phyloP scores from a whole-genome alignment of 495 filamentous ascomycete genomes.

The Podospora tetraspora region DNA sequence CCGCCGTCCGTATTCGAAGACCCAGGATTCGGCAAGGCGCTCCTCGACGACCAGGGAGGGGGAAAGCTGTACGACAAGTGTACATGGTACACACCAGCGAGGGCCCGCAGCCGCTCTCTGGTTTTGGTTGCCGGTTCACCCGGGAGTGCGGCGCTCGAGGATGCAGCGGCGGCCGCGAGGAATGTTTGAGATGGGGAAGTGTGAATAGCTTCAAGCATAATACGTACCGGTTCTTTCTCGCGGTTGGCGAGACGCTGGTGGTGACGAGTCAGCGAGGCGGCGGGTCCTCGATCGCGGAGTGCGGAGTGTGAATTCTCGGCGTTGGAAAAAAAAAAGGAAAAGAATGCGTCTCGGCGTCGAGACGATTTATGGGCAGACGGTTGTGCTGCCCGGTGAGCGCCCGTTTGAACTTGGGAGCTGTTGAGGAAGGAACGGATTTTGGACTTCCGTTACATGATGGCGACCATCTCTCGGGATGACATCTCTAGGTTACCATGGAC shows the following conservation, averaged over 20 bases:
- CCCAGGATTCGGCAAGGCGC: slow-evolving; percentile 6
- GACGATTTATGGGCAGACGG: neutral
- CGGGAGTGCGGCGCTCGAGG: neutral
- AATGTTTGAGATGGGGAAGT: neutral
- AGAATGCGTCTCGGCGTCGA: neutral
- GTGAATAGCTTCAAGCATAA: neutral
- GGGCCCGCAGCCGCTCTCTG: neutral
- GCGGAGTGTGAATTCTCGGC: neutral
- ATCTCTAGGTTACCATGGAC: neutral
- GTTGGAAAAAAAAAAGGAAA: neutral
- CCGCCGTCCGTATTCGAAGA: slow-evolving; percentile 3
- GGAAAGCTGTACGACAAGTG: neutral
- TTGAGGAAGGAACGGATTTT: neutral
- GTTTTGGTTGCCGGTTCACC: neutral
- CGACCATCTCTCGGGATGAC: neutral
- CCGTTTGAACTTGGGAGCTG: neutral
- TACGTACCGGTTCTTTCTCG: neutral
- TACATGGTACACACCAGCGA: neutral
- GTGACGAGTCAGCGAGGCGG: neutral
- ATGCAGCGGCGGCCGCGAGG: neutral
- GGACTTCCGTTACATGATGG: neutral
- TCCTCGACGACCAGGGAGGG: slow-evolving; percentile 4
- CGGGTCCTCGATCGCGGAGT: neutral
- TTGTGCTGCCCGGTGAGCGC: neutral
- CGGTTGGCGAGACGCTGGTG: neutral